Evolutionary conservation across 164 flowering plant genomes (phyloP), one percentile per base, ranked within the genome.

Genomic region (Hamamelis virginiana): DNA sequence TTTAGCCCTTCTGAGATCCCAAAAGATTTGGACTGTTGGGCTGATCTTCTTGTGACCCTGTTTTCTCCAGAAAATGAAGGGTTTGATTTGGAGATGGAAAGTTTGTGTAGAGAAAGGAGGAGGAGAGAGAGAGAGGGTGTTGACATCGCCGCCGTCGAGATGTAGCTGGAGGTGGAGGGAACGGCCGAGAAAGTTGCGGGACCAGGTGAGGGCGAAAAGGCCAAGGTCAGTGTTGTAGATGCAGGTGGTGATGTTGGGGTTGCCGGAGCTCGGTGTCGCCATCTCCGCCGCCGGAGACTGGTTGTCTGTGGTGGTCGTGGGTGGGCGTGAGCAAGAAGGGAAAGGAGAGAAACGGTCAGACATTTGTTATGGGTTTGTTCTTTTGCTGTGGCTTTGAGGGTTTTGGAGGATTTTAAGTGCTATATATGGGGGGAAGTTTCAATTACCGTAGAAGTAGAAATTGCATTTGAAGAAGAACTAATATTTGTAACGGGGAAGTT

Each of bases 201-300:
- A 84, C 98, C 98, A 92, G 16, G 96, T 84, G 72, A 92, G 83
- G n/a, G 87, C 77, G 70, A 84, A 78, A 52, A 84, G 68, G 52
- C 96, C 98, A 9, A 80, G 67, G 22, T 76, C n/a, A n/a, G n/a
- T n/a, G n/a, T n/a, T n/a, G n/a, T n/a, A n/a, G n/a, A n/a, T n/a
- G n/a, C n/a, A n/a, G 28, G 96, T 88, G 59, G 89, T 80, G 63
- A 88, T 79, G 48, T 87, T 85, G 48, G 92, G 68, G 26, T 72
- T 74, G 65, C 73, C 71, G 57, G 85, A 64, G 52, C 12, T 19
- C 0, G 74, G 56, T 9, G 80, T 77, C 2, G 77, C 78, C 10
- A 70, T 72, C 46, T 72, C 68, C 16, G 59, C 22, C 8, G 21
- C 45, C 22, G 67, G 18, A n/a, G 75, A 15, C 18, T 52, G 27